phyloP scores from a whole-genome alignment of 495 filamentous ascomycete genomes.

The Neurospora tetrasperma region DNA sequence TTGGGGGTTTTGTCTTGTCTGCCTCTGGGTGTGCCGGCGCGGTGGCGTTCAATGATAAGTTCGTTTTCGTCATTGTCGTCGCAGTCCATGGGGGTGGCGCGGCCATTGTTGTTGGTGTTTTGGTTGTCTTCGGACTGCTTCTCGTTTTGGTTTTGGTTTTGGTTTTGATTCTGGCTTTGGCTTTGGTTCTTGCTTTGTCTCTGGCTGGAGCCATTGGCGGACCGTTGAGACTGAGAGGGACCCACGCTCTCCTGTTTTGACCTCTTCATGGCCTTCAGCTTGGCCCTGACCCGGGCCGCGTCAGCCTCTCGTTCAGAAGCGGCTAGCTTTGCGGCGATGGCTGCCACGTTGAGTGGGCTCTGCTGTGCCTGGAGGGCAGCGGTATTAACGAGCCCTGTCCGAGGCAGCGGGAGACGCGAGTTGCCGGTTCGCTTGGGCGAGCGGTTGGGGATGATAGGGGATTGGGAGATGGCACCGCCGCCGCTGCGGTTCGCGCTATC shows the following conservation, averaged over 20 bases:
- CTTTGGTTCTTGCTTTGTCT: conserved; percentile 2
- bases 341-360: conserved; percentile 40
- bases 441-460: conserved; percentile 9
- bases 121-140: neutral
- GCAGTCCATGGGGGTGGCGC: neutral
- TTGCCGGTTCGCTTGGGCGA: conserved; percentile 16
- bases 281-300: conserved; percentile 44
- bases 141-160: neutral
- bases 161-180: neutral
- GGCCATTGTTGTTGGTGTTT: neutral
- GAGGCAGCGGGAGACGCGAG: conserved; percentile 33
- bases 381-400: conserved; percentile 11
- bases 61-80: conserved; percentile 8
- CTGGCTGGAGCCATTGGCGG: neutral
- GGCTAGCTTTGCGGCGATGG: conserved; percentile 45
- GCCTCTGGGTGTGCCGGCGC: neutral
- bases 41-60: neutral
- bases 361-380: conserved; percentile 29
- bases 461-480: neutral
- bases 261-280: conserved; percentile 37
- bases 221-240: conserved; percentile 2
- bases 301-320: conserved; percentile 47
- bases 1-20: neutral
- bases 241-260: conserved; percentile 10
- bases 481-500: conserved; percentile 9